Conservation (phyloP, 148 eudicot genomes). For the Fagopyrum tataricum region DNA sequence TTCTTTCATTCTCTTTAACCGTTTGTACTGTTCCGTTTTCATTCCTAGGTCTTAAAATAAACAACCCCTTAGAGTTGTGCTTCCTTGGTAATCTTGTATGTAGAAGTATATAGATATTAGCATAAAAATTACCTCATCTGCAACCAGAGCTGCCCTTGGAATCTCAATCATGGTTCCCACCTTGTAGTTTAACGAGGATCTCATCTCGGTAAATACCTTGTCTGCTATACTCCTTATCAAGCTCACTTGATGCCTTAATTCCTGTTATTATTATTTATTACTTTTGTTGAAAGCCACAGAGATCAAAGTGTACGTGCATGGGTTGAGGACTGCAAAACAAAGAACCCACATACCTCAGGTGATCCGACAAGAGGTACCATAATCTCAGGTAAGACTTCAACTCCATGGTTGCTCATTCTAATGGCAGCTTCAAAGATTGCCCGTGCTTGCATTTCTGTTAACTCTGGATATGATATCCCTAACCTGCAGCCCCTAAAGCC, state of each 20-base stretch:
- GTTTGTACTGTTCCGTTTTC: no score
- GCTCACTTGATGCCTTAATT: conserved; percentile 74
- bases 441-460: conserved; percentile 93
- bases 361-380: conserved; percentile 99
- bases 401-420: conserved; percentile 73
- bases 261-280: conserved; percentile 33
- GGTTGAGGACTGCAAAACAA: neutral
- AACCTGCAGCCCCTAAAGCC: conserved; percentile 99
- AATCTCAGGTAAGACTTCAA: conserved; percentile 74
- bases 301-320: neutral
- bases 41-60: no score
- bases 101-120: neutral
- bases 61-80: conserved; percentile 52
- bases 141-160: conserved; percentile 94
- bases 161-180: conserved; percentile 99
- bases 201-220: conserved; percentile 81
- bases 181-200: conserved; percentile 57
- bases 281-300: neutral
- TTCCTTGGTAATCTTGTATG: conserved; percentile 72
- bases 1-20: no score
- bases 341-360: conserved; percentile 49
- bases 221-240: conserved; percentile 59
- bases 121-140: conserved; percentile 71
- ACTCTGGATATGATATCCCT: conserved; percentile 95
- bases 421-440: conserved; percentile 90